phyloP scores from a whole-genome alignment of 176 grass and related monocot species.

The Melocanna baccifera region DNA sequence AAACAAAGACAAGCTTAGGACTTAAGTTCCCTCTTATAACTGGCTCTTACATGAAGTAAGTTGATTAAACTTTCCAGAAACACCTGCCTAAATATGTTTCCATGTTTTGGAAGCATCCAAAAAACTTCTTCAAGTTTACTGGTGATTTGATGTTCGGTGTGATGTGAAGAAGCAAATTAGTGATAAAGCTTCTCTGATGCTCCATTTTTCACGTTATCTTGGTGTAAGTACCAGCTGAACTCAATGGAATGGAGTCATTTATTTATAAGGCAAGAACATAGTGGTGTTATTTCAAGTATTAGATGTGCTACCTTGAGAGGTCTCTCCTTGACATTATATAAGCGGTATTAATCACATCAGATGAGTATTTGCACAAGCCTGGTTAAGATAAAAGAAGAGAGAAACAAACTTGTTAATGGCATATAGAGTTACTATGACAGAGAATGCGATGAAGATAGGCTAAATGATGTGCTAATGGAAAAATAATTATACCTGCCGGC shows the following conservation, averaged over 20 bases:
- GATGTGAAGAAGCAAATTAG: background rate
- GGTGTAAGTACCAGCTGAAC: background rate
- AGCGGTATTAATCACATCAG: slow-evolving; percentile 76
- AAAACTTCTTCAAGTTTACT: background rate
- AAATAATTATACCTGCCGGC: slow-evolving; percentile 63
- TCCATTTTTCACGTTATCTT: background rate
- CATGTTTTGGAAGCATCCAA: background rate
- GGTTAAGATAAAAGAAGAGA: slow-evolving; percentile 29
- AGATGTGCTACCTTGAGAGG: slow-evolving; percentile 75
- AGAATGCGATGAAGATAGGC: background rate
- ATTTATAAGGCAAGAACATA: background rate
- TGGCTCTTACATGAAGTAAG: background rate
- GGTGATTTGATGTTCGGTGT: background rate
- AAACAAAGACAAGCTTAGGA: slow-evolving; percentile 1
- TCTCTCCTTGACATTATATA: slow-evolving; percentile 89
- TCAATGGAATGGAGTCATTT: background rate
- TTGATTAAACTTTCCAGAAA: slow-evolving; percentile 1
- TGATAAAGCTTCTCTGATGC: background rate
- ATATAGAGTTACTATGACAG: background rate
- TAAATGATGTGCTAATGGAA: slow-evolving; percentile 15
- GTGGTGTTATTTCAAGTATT: background rate
- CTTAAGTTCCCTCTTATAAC: background rate
- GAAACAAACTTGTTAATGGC: slow-evolving; percentile 8
- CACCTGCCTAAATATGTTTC: background rate
- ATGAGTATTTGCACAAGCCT: slow-evolving; percentile 72